Evolutionary conservation across 2,329 filamentous ascomycete species (phyloP), one percentile per base, ranked within the genome.

Genomic region (Orbilia oligospora): DNA sequence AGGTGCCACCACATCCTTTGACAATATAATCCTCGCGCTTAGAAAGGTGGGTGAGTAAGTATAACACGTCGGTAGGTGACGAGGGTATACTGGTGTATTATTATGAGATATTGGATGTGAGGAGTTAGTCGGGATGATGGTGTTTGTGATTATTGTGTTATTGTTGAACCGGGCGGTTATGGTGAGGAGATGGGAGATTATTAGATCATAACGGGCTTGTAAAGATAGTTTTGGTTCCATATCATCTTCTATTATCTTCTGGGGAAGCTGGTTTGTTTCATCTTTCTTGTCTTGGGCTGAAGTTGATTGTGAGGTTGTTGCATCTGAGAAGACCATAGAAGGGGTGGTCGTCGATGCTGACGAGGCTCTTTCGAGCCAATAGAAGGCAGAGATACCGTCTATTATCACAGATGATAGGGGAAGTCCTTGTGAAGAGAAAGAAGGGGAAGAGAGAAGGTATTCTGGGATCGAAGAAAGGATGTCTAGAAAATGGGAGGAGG

Each of bases 321-420:
- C 14, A 18, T 51, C 36, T 48, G 55, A 61, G 36, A 61, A 61
- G 33, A 27, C 0, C 18, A 14, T 44, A 2, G 41, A 22, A 14
- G 61, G 16, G 27, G 18, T 53, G 36, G 18, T 10, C 46, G 58
- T 30, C 63, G 44, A 22, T 27, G 63, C 46, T 8, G 56, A 55
- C 12, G 53, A 27, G 8, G 63, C 68, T 12, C 71, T 66, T 30
- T 80, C 71, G 3, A 72, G 71, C 76, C 76, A 80, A 53, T 80
- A 80, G 65, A 80, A 80, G 27, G 80, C 67, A 3, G 80, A 80
- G 33, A 80, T 61, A 27, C 71, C 69, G 36, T 81, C 80, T 51
- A 81, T 69, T 44, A 80, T 46, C 5, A 80, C 44, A 1, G 67
- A 64, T 14, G 51, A 67, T 46, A 80, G 38, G 3, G 63, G 56